These are phyloP conservation scores for Cladosporium phlei DNA, from an alignment of 2,329 filamentous ascomycete species.

Conservation along the genomic window DNA sequence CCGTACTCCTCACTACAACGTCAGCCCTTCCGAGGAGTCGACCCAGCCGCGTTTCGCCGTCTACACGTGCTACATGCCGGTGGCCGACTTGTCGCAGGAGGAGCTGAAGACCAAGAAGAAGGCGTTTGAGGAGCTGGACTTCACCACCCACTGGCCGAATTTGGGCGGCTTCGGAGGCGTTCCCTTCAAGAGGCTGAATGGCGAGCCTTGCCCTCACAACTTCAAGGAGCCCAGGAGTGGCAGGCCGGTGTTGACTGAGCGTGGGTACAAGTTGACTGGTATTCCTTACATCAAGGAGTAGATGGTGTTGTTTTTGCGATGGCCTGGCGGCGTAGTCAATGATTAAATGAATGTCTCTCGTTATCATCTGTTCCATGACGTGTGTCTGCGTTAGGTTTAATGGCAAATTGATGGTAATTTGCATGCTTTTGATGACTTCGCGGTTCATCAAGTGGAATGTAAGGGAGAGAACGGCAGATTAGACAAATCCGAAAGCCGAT, in stretches of 20 bases:
- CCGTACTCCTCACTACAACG: slow-evolving; percentile 28
- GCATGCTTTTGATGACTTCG: no score
- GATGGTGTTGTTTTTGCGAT: not conserved
- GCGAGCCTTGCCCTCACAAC: slow-evolving; percentile 31
- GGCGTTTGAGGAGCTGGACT: slow-evolving; percentile 20
- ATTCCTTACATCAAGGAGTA: slow-evolving; percentile 41
- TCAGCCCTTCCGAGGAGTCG: slow-evolving; percentile 13
- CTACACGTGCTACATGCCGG: slow-evolving; percentile 27
- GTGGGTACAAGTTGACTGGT: slow-evolving; percentile 44
- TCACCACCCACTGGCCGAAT: slow-evolving; percentile 28
- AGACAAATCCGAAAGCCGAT: no score
- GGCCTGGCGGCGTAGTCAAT: no score
- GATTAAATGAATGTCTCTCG: no score
- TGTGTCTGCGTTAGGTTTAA: no score
- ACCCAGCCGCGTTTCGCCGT: slow-evolving; percentile 23
- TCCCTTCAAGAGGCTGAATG: slow-evolving; percentile 17
- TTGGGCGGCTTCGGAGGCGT: slow-evolving; percentile 25
- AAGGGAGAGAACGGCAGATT: no score
- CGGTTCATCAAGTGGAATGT: no score
- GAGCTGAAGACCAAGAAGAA: slow-evolving; percentile 15
- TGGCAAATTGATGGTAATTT: no score
- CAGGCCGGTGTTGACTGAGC: slow-evolving; percentile 38
- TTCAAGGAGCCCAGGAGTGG: slow-evolving; percentile 34
- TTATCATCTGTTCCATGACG: no score
- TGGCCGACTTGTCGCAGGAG: slow-evolving; percentile 26